A percentile compares a stretch with the other conserved stretches of the same genome.
These are phyloP conservation scores for Phyllachora maydis DNA, from an alignment of 2,329 filamentous ascomycete genomes.

Conservation along the genomic window DNA sequence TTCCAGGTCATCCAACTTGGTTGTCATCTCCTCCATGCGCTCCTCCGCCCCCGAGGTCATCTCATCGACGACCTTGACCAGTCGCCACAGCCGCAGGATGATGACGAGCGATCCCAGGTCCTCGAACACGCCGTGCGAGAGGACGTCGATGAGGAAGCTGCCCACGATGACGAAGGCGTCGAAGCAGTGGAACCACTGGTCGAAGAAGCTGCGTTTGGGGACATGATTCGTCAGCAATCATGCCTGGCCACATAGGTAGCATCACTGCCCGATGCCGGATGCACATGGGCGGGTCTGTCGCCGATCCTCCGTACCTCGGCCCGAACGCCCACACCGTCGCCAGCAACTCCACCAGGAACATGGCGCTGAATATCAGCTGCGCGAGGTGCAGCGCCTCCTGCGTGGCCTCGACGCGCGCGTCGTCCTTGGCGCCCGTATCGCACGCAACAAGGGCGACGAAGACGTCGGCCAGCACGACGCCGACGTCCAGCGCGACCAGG, in stretches of 20 bases:
- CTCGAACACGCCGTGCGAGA: slow-evolving; percentile 35
- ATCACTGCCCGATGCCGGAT: no score
- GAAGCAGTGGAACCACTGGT: slow-evolving; percentile 38
- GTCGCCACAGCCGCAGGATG: slow-evolving; percentile 43
- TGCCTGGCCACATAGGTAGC: no score
- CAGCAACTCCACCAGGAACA: slow-evolving; percentile 44
- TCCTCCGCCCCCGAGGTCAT: slow-evolving; percentile 41
- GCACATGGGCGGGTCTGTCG: no score
- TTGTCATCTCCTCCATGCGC: slow-evolving; percentile 34
- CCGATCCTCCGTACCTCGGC: slow-evolving; percentile 16
- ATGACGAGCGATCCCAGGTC: slow-evolving; percentile 47
- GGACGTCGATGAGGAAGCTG: slow-evolving; percentile 39
- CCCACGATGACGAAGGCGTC: slow-evolving; percentile 41
- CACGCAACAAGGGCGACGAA: slow-evolving; percentile 26
- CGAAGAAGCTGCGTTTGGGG: slow-evolving; percentile 34
- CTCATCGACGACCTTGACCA: slow-evolving; percentile 53
- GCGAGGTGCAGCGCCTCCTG: slow-evolving; percentile 22
- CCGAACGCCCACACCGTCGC: slow-evolving; percentile 41
- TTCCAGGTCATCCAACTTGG: slow-evolving; percentile 28
- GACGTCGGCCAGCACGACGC: slow-evolving; percentile 21
- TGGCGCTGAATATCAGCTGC: slow-evolving; percentile 36
- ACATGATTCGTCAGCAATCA: no score
- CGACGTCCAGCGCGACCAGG: slow-evolving; percentile 22
- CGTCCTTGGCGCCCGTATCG: slow-evolving; percentile 17
- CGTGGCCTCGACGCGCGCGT: slow-evolving; percentile 18